Evolutionary conservation across 352 stramenopile genomes (phyloP), one percentile per base, ranked within the genome.

Genomic region (Phytophthora boehmeriae): DNA sequence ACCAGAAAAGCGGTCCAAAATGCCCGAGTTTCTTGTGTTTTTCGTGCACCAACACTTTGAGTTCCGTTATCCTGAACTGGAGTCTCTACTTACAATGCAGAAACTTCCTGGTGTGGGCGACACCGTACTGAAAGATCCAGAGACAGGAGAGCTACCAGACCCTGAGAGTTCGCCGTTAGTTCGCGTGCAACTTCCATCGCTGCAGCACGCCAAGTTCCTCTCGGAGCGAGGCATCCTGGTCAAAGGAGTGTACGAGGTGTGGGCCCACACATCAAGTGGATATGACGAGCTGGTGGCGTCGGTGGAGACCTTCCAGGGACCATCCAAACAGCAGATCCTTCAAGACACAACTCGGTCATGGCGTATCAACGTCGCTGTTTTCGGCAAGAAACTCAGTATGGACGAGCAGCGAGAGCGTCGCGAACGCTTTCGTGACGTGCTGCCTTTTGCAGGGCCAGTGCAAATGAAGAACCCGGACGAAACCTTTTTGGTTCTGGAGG

Each of bases 41-140:
- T 93, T 90, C 66, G 83, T 93, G 67, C 83, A 93, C 55, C 81
- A 83, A 43, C 83, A 93, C 76, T 93, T 91, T 34, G 74, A 86
- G 45, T 93, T 93, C 66, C 82, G 86, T 17, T 91, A 93, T 54
- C 83, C 86, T 17, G 86, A 95, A 62, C 66, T 95, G 28, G 80
- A 92, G 62, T 82, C 86, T 28, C 60, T 95, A 54, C 68, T 93
- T 39, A 75, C 72, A 41, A 63, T 95, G 57, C 83, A 93, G 46
- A 44, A 70, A 2, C 67, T 93, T 1, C 50, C 55, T 8, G 58
- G 71, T 14, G 44, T 66, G 2, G 69, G 73, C 10, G 58, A 73
- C 16, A 78, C 79, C 8, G 61, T 70, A 16, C 45, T 77, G n/a
- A 68, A 60, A 28, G 70, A 76, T 36, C 53, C 56, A n/a, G 42